phyloP scores from a whole-genome alignment of 306 rosid genomes.

The Betula pendula region DNA sequence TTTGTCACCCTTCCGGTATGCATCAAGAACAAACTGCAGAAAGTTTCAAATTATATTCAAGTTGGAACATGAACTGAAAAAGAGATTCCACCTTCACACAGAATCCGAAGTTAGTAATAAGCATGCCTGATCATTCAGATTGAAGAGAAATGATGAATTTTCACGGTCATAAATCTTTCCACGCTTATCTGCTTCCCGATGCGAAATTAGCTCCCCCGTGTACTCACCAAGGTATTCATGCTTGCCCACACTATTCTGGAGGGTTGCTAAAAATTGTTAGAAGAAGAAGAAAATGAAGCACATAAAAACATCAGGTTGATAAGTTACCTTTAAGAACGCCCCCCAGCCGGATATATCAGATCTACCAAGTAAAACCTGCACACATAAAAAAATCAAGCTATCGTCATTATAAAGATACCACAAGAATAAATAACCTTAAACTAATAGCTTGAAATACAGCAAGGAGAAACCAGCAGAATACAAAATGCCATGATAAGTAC shows the following conservation, averaged over 20 bases:
- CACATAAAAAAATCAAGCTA: conserved; percentile 14
- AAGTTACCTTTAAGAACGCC: conserved; percentile 85
- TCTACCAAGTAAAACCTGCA: conserved; percentile 92
- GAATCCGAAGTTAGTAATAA: neutral
- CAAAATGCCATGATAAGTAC: neutral
- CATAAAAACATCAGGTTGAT: conserved; percentile 16
- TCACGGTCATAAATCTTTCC: conserved; percentile 99
- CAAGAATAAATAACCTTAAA: neutral
- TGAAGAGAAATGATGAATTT: conserved; percentile 96
- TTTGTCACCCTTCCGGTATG: conserved; percentile 95
- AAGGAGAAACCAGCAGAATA: neutral
- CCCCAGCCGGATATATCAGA: conserved; percentile 99
- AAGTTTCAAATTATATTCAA: conserved; percentile 10
- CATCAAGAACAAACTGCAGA: conserved; percentile 95
- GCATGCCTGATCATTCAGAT: conserved; percentile 96
- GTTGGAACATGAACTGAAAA: neutral
- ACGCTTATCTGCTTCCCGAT: conserved; percentile 96
- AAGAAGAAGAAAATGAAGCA: conserved; percentile 13
- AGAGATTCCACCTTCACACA: neutral
- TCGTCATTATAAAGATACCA: conserved; percentile 6
- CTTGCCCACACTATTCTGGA: conserved; percentile 93
- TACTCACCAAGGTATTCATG: conserved; percentile 99
- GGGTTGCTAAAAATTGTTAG: conserved; percentile 36
- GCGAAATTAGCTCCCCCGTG: conserved; percentile 96
- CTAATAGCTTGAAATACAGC: too few relatives aligned